A percentile compares a stretch with the other conserved stretches of the same genome.
Evolutionary conservation across 371 early-diverging fungal genomes (phyloP).

Genomic region (Polyrhizophydium stewartii): DNA sequence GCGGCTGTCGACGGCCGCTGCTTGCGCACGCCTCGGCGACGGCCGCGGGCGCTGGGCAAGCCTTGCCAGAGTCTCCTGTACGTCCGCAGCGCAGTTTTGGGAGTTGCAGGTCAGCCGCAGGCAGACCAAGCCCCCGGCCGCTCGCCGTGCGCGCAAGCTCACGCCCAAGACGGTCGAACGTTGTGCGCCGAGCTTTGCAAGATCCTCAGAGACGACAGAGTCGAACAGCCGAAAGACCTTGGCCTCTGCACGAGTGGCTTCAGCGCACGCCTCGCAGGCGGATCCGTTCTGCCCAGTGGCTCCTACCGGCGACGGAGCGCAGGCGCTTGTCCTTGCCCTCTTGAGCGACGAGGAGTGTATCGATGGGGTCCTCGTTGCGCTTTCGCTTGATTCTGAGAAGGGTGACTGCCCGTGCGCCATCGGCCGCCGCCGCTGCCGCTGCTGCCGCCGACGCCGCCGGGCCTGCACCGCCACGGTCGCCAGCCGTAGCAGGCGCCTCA

Average conservation of each 20-base stretch:
- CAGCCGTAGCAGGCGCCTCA: no score
- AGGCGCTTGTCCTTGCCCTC: neutral
- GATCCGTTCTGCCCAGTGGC: no score
- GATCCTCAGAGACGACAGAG: constrained; percentile 56
- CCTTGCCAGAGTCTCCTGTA: neutral
- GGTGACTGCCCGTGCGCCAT: constrained; percentile 19
- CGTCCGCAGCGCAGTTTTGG: no score
- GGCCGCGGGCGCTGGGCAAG: neutral
- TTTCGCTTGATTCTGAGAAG: constrained; percentile 76
- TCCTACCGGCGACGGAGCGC: constrained; percentile 17
- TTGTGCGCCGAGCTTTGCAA: constrained; percentile 6
- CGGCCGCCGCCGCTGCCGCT: no score
- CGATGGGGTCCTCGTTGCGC: constrained; percentile 70
- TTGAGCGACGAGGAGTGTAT: constrained; percentile 44
- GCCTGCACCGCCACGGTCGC: no score
- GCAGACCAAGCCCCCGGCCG: no score
- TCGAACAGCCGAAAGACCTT: constrained; percentile 60
- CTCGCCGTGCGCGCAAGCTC: no score
- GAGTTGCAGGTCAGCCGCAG: no score
- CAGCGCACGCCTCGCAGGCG: no score
- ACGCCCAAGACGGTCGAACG: neutral
- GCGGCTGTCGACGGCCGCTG: constrained; percentile 15
- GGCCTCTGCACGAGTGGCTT: constrained; percentile 29
- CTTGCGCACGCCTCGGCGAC: neutral
- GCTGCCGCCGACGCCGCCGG: no score